A percentile compares a stretch with the other conserved stretches of the same genome.
These are phyloP conservation scores for Rosa hybrid DNA, from an alignment of 331 rosid genomes.

Conservation along the genomic window DNA sequence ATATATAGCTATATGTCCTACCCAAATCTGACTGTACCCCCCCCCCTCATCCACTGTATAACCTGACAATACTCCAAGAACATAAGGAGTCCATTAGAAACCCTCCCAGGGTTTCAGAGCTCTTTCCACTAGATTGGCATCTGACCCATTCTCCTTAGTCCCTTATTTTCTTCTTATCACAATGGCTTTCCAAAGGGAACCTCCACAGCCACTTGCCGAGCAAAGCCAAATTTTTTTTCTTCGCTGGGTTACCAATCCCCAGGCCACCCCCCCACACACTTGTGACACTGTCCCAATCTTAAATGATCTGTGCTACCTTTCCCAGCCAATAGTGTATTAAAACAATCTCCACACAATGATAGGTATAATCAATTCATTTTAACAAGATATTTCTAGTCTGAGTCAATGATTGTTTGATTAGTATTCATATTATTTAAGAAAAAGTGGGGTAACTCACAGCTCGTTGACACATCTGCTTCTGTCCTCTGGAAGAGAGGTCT, in stretches of 20 bases:
- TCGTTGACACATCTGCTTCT: constrained; percentile 93
- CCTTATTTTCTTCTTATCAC: background rate
- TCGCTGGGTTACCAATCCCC: background rate
- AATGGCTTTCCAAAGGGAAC: background rate
- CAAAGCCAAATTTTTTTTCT: background rate
- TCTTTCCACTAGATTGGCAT: background rate
- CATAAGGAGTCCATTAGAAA: background rate
- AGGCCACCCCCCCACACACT: background rate
- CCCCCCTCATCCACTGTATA: too few relatives aligned
- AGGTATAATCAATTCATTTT: background rate
- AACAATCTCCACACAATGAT: background rate
- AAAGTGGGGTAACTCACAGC: constrained; percentile 58
- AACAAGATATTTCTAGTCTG: background rate
- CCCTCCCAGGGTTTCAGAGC: background rate
- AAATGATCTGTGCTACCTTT: background rate
- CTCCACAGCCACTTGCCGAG: background rate
- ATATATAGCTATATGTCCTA: background rate
- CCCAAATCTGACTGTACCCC: too few relatives aligned
- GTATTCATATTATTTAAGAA: background rate
- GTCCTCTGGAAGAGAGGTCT: constrained; percentile 94
- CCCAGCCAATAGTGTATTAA: background rate
- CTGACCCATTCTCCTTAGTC: background rate
- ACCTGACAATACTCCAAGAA: background rate
- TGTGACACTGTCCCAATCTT: background rate
- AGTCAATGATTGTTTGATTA: background rate